These are phyloP conservation scores for Chaetomiaceae sp. DNA, from an alignment of 2,329 filamentous ascomycete genomes.

Conservation along the genomic window DNA sequence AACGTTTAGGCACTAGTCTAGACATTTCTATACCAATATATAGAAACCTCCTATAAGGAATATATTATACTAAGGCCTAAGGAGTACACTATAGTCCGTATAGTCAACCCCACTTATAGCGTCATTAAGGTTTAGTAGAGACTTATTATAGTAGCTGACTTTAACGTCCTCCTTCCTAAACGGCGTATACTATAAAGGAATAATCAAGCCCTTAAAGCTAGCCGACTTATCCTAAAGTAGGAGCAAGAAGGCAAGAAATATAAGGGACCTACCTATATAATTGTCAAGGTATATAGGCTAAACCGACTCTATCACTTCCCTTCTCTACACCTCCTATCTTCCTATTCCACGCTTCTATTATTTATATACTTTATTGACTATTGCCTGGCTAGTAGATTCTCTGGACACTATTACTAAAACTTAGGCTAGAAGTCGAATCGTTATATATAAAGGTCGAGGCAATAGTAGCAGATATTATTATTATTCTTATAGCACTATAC, in stretches of 20 bases:
- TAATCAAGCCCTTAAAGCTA: neutral
- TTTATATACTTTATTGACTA: constrained; percentile 8
- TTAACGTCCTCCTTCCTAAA: constrained; percentile 7
- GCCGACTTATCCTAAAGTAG: constrained; percentile 5
- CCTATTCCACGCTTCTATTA: constrained; percentile 1
- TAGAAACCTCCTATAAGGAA: constrained; percentile 7
- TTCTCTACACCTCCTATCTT: constrained; percentile 3
- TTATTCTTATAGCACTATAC: constrained; percentile 12
- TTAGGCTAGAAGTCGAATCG: neutral
- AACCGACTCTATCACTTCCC: constrained; percentile 3
- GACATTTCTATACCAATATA: constrained; percentile 2
- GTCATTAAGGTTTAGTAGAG: constrained; percentile 13
- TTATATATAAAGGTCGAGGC: constrained; percentile 8
- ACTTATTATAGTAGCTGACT: constrained; percentile 7
- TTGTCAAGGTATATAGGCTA: constrained; percentile 7
- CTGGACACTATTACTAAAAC: neutral
- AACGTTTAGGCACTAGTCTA: neutral
- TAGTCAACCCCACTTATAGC: constrained; percentile 6
- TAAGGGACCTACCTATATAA: constrained; percentile 7
- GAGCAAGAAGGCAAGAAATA: constrained; percentile 10
- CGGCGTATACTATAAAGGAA: neutral
- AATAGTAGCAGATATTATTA: constrained; percentile 10
- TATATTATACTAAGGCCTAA: constrained; percentile 4
- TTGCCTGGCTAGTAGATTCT: constrained; percentile 10
- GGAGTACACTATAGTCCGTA: constrained; percentile 3